Conservation (phyloP, 257 asterid genomes). For the Rubia yunnanensis region DNA sequence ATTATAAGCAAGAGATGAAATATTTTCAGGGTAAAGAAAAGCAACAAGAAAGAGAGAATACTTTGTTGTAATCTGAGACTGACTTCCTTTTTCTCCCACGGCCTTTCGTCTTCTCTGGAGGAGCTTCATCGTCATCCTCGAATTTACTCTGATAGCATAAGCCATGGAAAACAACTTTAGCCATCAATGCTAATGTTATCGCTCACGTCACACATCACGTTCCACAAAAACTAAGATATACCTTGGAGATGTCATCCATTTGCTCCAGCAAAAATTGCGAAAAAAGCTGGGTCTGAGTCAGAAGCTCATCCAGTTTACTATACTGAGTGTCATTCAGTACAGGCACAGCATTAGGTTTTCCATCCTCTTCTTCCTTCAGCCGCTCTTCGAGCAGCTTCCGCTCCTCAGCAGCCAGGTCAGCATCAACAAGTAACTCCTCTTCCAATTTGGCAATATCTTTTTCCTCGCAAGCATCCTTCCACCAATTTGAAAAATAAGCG, state of each 20-base stretch:
- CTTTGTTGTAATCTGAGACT: constrained; percentile 48
- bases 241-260: constrained; percentile 87
- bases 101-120: constrained; percentile 37
- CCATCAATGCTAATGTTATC: constrained; percentile 2
- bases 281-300: constrained; percentile 83
- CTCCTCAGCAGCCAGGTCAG: constrained; percentile 57
- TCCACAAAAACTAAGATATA: constrained; percentile 14
- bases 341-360: constrained; percentile 29
- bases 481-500: constrained; percentile 2
- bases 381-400: constrained; percentile 42
- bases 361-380: constrained; percentile 41
- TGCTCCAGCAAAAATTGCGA: constrained; percentile 89
- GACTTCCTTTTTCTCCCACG: constrained; percentile 82
- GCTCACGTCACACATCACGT: background rate
- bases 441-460: constrained; percentile 25
- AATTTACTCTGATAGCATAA: constrained; percentile 30
- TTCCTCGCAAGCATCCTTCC: constrained; percentile 55
- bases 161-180: constrained; percentile 14
- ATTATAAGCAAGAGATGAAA: background rate
- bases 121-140: constrained; percentile 39
- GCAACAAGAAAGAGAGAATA: constrained; percentile 13
- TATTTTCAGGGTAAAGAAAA: background rate
- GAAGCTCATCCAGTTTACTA: constrained; percentile 82
- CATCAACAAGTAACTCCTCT: constrained; percentile 23
- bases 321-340: constrained; percentile 58